Percentiles rank a stretch among this genome's conserved stretches.
phyloP scores from a whole-genome alignment of 352 stramenopile species.

The Globisporangium carolinianum region DNA sequence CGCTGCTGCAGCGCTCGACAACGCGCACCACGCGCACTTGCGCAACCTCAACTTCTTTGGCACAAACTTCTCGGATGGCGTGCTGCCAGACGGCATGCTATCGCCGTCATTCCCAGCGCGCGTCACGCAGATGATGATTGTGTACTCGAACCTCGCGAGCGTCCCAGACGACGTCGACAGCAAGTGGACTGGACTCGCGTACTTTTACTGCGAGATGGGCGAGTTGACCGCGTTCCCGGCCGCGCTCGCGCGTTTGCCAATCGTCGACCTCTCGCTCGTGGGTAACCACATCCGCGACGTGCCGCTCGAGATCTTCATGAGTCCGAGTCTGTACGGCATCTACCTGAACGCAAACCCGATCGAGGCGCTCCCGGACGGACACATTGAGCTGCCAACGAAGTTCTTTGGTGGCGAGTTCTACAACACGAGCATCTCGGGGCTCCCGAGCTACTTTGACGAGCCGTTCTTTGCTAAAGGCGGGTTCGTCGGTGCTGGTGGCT shows the following conservation, averaged over 20 bases:
- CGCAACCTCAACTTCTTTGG: constrained; percentile 21
- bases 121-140: constrained; percentile 20
- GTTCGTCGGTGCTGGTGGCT: neutral
- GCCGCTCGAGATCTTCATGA: constrained; percentile 8
- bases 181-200: constrained; percentile 17
- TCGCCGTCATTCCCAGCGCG: constrained; percentile 18
- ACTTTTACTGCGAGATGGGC: constrained; percentile 10
- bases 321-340: neutral
- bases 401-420: constrained; percentile 2
- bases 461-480: constrained; percentile 7
- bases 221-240: constrained; percentile 1
- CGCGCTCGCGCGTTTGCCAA: neutral
- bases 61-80: constrained; percentile 21
- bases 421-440: neutral
- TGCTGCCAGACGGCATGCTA: constrained; percentile 21
- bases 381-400: constrained; percentile 1
- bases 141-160: constrained; percentile 19
- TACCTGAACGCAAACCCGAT: constrained; percentile 15
- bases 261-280: constrained; percentile 12
- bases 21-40: constrained; percentile 17
- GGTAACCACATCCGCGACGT: constrained; percentile 13
- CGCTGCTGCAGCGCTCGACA: constrained; percentile 15
- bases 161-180: constrained; percentile 29
- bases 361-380: constrained; percentile 8
- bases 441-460: constrained; percentile 10